A percentile compares a stretch with the other conserved stretches of the same genome.
Conservation (phyloP, 2,329 filamentous ascomycete species). For the Emergomyces orientalis region DNA sequence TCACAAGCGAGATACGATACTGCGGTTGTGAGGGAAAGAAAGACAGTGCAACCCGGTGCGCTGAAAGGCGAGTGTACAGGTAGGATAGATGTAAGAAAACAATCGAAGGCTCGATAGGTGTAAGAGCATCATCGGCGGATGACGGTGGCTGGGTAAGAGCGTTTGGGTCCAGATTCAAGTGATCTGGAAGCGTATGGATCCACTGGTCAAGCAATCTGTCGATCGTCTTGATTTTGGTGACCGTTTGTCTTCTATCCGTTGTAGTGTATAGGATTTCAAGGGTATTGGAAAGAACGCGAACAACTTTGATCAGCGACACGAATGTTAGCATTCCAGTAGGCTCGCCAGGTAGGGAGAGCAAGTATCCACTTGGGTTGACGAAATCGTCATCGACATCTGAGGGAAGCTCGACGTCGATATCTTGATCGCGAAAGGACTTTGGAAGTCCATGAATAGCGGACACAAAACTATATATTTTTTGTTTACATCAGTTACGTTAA, state of each 20-base stretch:
- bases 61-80: slow-evolving; percentile 10
- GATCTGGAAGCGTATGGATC: slow-evolving; percentile 12
- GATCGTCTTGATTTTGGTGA: slow-evolving; percentile 12
- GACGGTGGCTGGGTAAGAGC: slow-evolving; percentile 4
- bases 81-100: slow-evolving; percentile 13
- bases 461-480: slow-evolving; percentile 4
- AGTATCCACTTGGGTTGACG: slow-evolving; percentile 11
- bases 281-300: slow-evolving; percentile 11
- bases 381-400: slow-evolving; percentile 15
- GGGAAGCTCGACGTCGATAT: slow-evolving; percentile 9
- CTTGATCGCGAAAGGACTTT: slow-evolving; percentile 14
- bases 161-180: slow-evolving; percentile 9
- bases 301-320: slow-evolving; percentile 13
- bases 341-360: slow-evolving; percentile 12
- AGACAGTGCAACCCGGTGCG: slow-evolving; percentile 12
- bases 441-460: slow-evolving; percentile 13
- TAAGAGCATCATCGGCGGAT: neutral
- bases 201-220: slow-evolving; percentile 13
- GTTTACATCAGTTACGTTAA: neutral
- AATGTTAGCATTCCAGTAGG: slow-evolving; percentile 14
- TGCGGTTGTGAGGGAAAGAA: slow-evolving; percentile 8
- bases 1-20: slow-evolving; percentile 8
- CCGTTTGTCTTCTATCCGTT: slow-evolving; percentile 11
- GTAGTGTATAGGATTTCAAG: slow-evolving; percentile 14
- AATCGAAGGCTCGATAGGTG: slow-evolving; percentile 9